These are phyloP conservation scores for Syzygium aqueum DNA, from an alignment of 345 rosid species.

Conservation along the genomic window DNA sequence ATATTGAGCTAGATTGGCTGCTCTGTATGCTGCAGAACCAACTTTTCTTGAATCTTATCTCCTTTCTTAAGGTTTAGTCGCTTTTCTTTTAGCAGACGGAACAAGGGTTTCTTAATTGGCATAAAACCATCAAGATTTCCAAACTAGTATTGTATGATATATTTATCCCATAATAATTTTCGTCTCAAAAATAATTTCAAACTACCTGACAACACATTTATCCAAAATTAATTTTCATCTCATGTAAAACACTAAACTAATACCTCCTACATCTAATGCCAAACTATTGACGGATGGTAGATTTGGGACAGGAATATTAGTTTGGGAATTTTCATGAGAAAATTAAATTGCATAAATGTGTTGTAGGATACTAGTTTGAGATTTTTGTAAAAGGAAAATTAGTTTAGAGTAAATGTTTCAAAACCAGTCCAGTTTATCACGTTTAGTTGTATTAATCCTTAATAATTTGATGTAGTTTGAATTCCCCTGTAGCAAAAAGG, in stretches of 20 bases:
- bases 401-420: background rate
- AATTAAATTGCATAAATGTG: background rate
- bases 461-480: background rate
- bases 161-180: background rate
- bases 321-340: background rate
- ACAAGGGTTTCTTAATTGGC: background rate
- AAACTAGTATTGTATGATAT: background rate
- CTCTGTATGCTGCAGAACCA: background rate
- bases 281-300: background rate
- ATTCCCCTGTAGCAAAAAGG: background rate
- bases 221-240: background rate
- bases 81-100: background rate
- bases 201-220: accelerated
- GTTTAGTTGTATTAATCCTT: background rate
- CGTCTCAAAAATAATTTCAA: accelerated
- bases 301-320: background rate
- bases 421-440: background rate
- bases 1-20: background rate
- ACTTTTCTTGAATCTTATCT: background rate
- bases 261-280: background rate
- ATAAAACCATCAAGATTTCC: background rate
- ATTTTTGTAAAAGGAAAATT: background rate
- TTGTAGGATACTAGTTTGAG: background rate
- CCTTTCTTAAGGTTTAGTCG: background rate
- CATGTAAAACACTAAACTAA: background rate